Evolutionary conservation across 148 eudicot species (phyloP), one percentile per base, ranked within the genome.

Genomic region (Nyssa sinensis): DNA sequence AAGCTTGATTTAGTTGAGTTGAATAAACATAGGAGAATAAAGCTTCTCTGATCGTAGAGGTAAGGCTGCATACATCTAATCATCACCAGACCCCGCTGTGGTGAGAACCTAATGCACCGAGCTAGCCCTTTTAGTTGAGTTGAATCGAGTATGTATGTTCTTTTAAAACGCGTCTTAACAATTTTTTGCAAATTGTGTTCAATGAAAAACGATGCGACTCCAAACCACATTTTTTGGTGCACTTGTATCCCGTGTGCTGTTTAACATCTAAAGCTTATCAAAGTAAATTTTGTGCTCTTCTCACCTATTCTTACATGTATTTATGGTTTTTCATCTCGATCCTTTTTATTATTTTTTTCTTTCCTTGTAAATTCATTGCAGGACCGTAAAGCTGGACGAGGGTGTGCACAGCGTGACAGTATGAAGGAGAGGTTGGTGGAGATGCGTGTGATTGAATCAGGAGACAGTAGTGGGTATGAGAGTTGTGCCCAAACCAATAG

Each of bases 401-500:
- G 77, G 16, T 75, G 75, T 33, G 35, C 73, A 10, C 75, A 51
- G 60, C 83, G 83, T 39, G 85, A 71, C 8, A 66, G 70, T 28
- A 71, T 62, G 19, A 83, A 74, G 70, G 91, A 77, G 31, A 85
- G 89, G 62, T 44, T 64, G 62, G 64, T 76, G 79, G 92, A 87
- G 58, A 88, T 76, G 59, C 70, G 77, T 32, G 67, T 79, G 29
- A 53, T 75, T 66, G 97, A 89, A 81, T 85, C 97, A 23, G 97
- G 93, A 34, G 95, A 93, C 72, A 90, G 95, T 77, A 88, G 95
- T 51, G 97, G 91, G 32, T 93, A 90, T 49, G 97, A 93, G 70
- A 88, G 97, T 72, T 79, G 85, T 39, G n/a, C n/a, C n/a, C 87
- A 83, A 63, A 77, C 82, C 28, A 83, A 81, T 31, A 83, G 83